Evolutionary conservation across 2,329 filamentous ascomycete genomes (phyloP).

Genomic region (Fonsecaea pedrosoi): DNA sequence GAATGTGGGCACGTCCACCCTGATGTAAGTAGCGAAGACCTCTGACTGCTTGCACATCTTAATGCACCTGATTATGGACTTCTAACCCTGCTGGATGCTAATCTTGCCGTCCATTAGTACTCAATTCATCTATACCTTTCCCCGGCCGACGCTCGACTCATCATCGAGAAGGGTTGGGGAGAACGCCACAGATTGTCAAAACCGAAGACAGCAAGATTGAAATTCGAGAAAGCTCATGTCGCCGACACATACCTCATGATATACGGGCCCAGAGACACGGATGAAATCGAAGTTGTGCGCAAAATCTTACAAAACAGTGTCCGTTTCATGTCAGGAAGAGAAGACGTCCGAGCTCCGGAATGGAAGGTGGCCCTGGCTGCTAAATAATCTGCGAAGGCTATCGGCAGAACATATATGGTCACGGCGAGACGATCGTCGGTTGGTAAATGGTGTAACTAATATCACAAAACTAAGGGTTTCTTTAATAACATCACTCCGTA

Average conservation of each 20-base stretch:
- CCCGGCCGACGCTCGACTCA: conserved; percentile 73
- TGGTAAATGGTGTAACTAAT: not conserved
- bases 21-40: conserved; percentile 52
- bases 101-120: conserved; percentile 46
- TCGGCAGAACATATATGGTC: not conserved
- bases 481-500: not conserved
- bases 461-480: not conserved
- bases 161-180: conserved; percentile 81
- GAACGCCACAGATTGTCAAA: conserved; percentile 63
- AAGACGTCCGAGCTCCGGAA: conserved; percentile 6
- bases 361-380: conserved; percentile 11
- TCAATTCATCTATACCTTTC: conserved; percentile 81
- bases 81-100: not conserved
- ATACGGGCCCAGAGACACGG: conserved; percentile 75
- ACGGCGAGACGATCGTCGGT: not conserved
- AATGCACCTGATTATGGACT: too few species aligned
- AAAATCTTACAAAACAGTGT: conserved; percentile 20
- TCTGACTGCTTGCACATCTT: not conserved
- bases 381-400: not conserved
- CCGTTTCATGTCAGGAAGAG: conserved; percentile 18
- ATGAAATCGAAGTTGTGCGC: conserved; percentile 69
- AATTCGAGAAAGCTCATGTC: conserved; percentile 12
- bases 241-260: conserved; percentile 64
- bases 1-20: conserved; percentile 83
- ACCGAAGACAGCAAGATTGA: conserved; percentile 71